Evolutionary conservation across 176 grass and related monocot genomes (phyloP), one percentile per base, ranked within the genome.

Genomic region (Triticum timopheevii): DNA sequence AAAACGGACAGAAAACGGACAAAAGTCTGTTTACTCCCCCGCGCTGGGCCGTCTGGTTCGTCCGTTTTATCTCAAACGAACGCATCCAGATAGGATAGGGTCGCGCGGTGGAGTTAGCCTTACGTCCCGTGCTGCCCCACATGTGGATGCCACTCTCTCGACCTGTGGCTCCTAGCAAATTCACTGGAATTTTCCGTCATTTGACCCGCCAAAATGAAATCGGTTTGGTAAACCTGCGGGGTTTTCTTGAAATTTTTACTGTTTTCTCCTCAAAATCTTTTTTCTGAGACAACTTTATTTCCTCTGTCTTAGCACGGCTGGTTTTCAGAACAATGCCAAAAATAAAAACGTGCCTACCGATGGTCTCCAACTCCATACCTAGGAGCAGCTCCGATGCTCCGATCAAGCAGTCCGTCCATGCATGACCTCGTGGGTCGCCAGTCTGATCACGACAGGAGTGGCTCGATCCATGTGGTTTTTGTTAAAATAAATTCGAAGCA

Each of bases 391-490:
- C 28, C 33, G 30, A 40, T 34, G 39, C 65, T 63, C 13, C 5
- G 22, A 24, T 73, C 11, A 2, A 13, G 22, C 22, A 31, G 44
- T 65, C 22, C 56, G 44, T 65, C 22, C 65, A 28, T 87, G 75
- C 66, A 91, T 81, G 85, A 77, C 49, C 30, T 36, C 25, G 66
- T 47, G 12, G 44, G 44, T 47, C 12, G 44, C 80, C 73, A 52
- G 8, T 76, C 0, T 33, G 65, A 78, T 73, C 42, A 50, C 8
- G 40, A 50, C 8, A 39, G 17, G 49, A 63, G 85, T 81, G 8
- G 38, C 38, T 80, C 45, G 61, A 39, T 85, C 34, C 85, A 39
- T 34, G 85, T 76, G 47, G 23, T 87, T 30, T 84, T 52, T 27
- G 27, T 27, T 27, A 27, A 1, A 27, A 27, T 27, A 27, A 27